phyloP scores from a whole-genome alignment of 1,139 yeast genomes.

The Kurtzmaniella quercitrusa region DNA sequence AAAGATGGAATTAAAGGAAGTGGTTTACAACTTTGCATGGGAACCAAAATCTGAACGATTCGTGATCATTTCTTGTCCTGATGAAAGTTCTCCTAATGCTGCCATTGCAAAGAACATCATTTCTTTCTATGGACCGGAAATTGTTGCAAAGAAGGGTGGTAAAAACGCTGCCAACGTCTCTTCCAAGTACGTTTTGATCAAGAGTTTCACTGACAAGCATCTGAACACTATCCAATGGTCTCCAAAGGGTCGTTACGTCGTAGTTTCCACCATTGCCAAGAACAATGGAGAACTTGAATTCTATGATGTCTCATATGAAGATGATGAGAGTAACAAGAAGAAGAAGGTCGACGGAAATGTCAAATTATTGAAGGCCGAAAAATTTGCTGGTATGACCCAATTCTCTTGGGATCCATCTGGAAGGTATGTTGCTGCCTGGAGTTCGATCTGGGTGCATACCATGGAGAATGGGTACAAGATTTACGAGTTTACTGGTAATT shows the following conservation, averaged over 20 bases:
- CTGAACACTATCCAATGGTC: constrained; percentile 82
- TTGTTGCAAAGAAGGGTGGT: constrained; percentile 30
- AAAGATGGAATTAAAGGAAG: constrained; percentile 87
- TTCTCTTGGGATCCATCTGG: constrained; percentile 96
- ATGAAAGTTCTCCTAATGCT: constrained; percentile 58
- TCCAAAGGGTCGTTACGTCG: constrained; percentile 88
- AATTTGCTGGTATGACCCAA: constrained; percentile 77
- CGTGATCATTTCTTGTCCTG: constrained; percentile 68
- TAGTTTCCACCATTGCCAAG: constrained; percentile 67
- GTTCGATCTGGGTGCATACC: constrained; percentile 79
- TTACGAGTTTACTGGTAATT: constrained; percentile 77
- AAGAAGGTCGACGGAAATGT: constrained; percentile 51
- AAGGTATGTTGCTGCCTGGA: constrained; percentile 82
- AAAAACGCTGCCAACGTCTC: constrained; percentile 66
- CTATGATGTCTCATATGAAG: constrained; percentile 82
- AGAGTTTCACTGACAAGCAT: constrained; percentile 57
- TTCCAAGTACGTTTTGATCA: constrained; percentile 32
- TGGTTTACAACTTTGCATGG: constrained; percentile 88
- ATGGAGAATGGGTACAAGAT: constrained; percentile 89
- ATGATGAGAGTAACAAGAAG: constrained; percentile 33
- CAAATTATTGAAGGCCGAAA: constrained; percentile 60
- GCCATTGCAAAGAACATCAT: constrained; percentile 69
- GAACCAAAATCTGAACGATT: constrained; percentile 92
- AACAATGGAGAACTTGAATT: constrained; percentile 72
- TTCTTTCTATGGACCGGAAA: constrained; percentile 81